A percentile compares a stretch with the other conserved stretches of the same genome.
Conservation (phyloP, 257 asterid species). For the Misopates orontium region DNA sequence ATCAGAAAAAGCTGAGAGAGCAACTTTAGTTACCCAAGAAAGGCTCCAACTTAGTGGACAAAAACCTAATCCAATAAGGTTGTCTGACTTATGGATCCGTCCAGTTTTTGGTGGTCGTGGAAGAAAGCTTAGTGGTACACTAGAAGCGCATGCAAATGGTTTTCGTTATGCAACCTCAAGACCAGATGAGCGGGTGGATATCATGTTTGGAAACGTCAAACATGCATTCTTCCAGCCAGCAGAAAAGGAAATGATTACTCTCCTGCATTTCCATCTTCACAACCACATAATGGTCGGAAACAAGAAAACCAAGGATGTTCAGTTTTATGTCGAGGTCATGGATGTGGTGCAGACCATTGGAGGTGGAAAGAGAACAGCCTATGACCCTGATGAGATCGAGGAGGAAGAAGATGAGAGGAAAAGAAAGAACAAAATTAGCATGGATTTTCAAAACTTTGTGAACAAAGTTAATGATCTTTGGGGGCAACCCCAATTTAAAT, state of each 20-base stretch:
- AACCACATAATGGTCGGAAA: conserved; percentile 80
- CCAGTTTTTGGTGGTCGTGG: conserved; percentile 75
- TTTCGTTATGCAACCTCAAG: conserved; percentile 69
- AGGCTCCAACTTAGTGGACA: conserved; percentile 59
- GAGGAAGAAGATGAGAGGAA: conserved; percentile 88
- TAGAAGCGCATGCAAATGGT: conserved; percentile 77
- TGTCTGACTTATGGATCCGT: conserved; percentile 76
- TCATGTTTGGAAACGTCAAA: conserved; percentile 62
- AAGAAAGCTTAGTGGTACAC: conserved; percentile 55
- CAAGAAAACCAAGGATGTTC: conserved; percentile 76
- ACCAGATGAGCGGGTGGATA: conserved; percentile 60
- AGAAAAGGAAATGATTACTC: conserved; percentile 81
- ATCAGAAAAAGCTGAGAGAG: conserved; percentile 81
- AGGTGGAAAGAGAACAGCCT: conserved; percentile 66
- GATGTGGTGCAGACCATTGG: conserved; percentile 77
- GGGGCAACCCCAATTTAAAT: conserved; percentile 60
- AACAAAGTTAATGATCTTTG: conserved; percentile 69
- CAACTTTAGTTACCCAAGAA: conserved; percentile 71
- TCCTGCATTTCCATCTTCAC: conserved; percentile 72
- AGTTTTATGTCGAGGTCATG: conserved; percentile 78
- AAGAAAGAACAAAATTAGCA: conserved; percentile 64
- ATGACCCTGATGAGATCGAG: conserved; percentile 84
- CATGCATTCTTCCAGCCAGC: conserved; percentile 84
- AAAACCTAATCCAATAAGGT: conserved; percentile 47
- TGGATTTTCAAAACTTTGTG: conserved; percentile 68